phyloP scores from a whole-genome alignment of 2,329 filamentous ascomycete species.

The Onygena corvina region DNA sequence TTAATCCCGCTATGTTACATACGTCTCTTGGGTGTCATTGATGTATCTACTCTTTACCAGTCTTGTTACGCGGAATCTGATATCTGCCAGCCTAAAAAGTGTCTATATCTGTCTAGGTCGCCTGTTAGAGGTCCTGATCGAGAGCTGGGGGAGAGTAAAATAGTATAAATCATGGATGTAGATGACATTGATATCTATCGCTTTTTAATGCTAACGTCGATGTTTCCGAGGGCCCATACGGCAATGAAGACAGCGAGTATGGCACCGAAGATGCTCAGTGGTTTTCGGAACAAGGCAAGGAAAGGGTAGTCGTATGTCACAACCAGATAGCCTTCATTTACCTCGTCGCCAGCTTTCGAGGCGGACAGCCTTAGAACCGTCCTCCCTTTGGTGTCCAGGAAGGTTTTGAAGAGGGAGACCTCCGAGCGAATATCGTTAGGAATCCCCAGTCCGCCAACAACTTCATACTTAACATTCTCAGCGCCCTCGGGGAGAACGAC shows the following conservation, averaged over 20 bases:
- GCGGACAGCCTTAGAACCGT: constrained; percentile 70
- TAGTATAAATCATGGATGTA: neutral
- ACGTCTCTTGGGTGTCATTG: no score
- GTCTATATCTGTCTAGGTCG: no score
- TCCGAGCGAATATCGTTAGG: constrained; percentile 39
- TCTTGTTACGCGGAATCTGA: no score
- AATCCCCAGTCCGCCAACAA: constrained; percentile 68
- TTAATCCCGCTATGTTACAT: no score
- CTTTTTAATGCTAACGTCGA: constrained; percentile 69
- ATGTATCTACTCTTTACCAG: no score
- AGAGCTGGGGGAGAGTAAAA: neutral
- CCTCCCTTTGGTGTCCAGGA: constrained; percentile 84
- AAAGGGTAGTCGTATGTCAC: constrained; percentile 80
- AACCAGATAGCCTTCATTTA: constrained; percentile 68
- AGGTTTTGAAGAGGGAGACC: constrained; percentile 66
- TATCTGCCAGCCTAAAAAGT: no score
- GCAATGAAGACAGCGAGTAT: constrained; percentile 61
- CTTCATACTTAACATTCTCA: constrained; percentile 49
- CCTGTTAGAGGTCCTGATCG: no score
- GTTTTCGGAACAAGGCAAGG: constrained; percentile 67
- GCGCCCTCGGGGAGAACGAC: constrained; percentile 87
- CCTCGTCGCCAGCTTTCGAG: constrained; percentile 79
- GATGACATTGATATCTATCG: constrained; percentile 26
- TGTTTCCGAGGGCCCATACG: constrained; percentile 60
- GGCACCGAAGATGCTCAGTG: constrained; percentile 65